Base-by-base conservation (phyloP, 2,329 filamentous ascomycete genomes). In the Monilinia laxa region DNA sequence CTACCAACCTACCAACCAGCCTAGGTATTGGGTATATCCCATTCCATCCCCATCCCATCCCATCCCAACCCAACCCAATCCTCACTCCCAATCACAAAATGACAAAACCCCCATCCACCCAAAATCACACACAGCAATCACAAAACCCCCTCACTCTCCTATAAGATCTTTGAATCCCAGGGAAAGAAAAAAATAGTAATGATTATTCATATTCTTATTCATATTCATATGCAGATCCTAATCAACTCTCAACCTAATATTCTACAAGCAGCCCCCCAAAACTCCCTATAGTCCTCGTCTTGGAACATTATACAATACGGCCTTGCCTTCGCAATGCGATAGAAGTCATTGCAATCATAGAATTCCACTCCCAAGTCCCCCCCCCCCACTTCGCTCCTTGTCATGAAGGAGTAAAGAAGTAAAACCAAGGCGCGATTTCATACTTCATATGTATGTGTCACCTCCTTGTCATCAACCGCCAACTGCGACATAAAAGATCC, bases 291-390 rank as follows among this genome's bases (percentile, higher is more conserved):
- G 20, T 47, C 20, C 45, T 5, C 12, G 40, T 31, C 56, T 31
- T 25, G 25, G 28, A 18, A 59, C 31, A 35, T 16, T 16, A 59
- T 59, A 47, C 20, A 59, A 59, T 20, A 35, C 23, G 28, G 42
- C 40, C 40, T 9, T 47, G 18, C 9, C 25, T 31, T 23, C 20
- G 20, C 42, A n/a, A 35, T 11, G n/a, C 47, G 38, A 51, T 20
- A 60, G 12, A 51, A 38, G n/a, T 51, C 45, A 62, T 51, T 51
- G n/a, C 31, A 35, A 52, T 62, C 58, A 25, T 62, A 38, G n/a
- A 40, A 60, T 20, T 49, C 40, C 14, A 42, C 18, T 14, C 57
- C 57, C 45, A 51, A 40, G 51, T 14, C 42, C 25, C 20, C 45
- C n/a, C n/a, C 9, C 23, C 11, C 25, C n/a, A 9, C 25, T 62